Evolutionary conservation across 805 yeast genomes (phyloP).

Genomic region (Kazachstania bromeliacearum): DNA sequence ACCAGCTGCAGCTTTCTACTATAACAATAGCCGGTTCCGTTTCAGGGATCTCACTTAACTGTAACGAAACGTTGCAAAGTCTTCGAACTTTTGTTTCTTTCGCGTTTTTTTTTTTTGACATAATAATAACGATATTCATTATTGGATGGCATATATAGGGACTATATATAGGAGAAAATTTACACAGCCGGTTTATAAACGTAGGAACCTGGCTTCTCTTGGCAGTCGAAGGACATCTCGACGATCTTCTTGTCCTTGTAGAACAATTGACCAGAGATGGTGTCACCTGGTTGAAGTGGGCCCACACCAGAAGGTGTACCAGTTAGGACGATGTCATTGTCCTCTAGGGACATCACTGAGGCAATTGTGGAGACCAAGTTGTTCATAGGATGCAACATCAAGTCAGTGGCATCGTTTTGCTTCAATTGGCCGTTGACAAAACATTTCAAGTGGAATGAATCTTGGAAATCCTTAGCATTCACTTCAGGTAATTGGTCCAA

Average conservation of each 20-base stretch:
- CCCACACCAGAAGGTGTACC: constrained; percentile 99
- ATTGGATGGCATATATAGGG: too few species aligned
- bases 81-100: too few species aligned
- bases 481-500: constrained; percentile 53
- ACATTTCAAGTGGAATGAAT: constrained; percentile 23
- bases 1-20: too few species aligned
- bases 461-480: constrained; percentile 37
- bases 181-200: constrained; percentile 36
- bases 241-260: constrained; percentile 49
- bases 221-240: constrained; percentile 28
- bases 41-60: too few species aligned
- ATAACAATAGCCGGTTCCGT: too few species aligned
- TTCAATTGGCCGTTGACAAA: constrained; percentile 56
- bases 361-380: constrained; percentile 73
- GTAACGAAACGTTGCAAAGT: too few species aligned
- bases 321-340: constrained; percentile 85
- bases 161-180: too few species aligned
- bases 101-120: too few species aligned
- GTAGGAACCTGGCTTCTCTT: constrained; percentile 51
- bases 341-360: constrained; percentile 79
- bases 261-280: constrained; percentile 51
- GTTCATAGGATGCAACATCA: constrained; percentile 87
- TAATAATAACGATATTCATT: too few species aligned
- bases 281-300: constrained; percentile 66
- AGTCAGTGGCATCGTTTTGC: constrained; percentile 65